Evolutionary conservation across 257 asterid genomes (phyloP).

Genomic region (Vinca minor): DNA sequence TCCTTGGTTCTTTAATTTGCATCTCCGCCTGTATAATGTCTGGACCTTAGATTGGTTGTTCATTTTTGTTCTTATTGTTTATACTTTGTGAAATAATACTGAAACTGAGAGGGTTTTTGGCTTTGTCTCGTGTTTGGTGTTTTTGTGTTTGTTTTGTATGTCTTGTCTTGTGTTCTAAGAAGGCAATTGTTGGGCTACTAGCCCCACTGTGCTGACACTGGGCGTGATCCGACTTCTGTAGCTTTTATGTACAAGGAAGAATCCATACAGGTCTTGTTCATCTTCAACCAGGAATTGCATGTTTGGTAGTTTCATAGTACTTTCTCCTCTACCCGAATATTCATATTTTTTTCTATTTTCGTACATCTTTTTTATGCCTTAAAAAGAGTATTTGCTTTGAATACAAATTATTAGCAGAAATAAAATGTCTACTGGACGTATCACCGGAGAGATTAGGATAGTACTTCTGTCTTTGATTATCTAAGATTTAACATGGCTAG

Average conservation of each 20-base stretch:
- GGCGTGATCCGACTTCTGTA: slow-evolving; percentile 99
- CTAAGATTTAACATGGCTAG: slow-evolving; percentile 22
- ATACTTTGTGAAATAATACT: slow-evolving; percentile 45
- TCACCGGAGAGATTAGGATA: not conserved
- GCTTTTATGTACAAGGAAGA: slow-evolving; percentile 94
- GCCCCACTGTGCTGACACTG: slow-evolving; percentile 99
- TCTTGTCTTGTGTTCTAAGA: slow-evolving; percentile 82
- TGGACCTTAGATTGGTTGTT: slow-evolving; percentile 37
- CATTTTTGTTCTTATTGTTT: slow-evolving; percentile 38
- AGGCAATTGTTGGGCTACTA: slow-evolving; percentile 99
- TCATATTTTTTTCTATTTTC: slow-evolving; percentile 6
- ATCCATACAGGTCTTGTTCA: slow-evolving; percentile 92
- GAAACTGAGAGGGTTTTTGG: slow-evolving; percentile 94
- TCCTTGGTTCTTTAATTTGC: slow-evolving; percentile 49
- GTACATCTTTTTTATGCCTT: slow-evolving; percentile 26
- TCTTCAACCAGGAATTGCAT: slow-evolving; percentile 87
- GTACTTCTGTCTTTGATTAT: slow-evolving; percentile 2
- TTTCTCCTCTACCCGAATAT: slow-evolving; percentile 20
- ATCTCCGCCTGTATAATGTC: slow-evolving; percentile 28
- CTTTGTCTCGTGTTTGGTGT: slow-evolving; percentile 96
- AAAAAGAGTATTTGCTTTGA: slow-evolving; percentile 1
- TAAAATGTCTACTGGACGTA: slow-evolving; percentile 5
- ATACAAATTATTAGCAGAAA: not conserved
- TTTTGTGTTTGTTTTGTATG: slow-evolving; percentile 98
- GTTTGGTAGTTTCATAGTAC: slow-evolving; percentile 49